These are phyloP conservation scores for Coemansia sp. DNA, from an alignment of 192 early-diverging fungal genomes.

Conservation along the genomic window DNA sequence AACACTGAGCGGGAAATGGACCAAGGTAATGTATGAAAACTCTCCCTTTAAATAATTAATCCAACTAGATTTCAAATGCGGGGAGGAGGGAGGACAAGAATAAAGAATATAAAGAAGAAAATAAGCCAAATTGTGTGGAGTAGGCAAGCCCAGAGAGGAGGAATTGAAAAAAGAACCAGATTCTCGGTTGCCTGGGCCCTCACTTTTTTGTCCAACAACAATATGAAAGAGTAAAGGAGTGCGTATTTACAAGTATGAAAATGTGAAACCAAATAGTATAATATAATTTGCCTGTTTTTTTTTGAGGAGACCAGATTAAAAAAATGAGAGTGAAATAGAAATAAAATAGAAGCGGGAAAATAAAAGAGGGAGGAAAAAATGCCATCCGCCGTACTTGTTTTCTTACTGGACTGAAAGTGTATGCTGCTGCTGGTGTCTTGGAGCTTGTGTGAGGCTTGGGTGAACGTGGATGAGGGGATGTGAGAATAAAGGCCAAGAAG, in stretches of 20 bases:
- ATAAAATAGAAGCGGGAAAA: neutral
- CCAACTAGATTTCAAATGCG: neutral
- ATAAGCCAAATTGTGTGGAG: neutral
- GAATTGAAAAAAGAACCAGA: constrained; percentile 1
- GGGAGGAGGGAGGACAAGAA: neutral
- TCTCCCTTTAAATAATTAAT: too few species aligned
- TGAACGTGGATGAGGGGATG: neutral
- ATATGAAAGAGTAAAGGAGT: neutral
- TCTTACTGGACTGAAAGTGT: neutral
- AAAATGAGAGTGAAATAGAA: neutral
- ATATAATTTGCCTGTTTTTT: neutral
- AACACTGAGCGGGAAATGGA: too few species aligned
- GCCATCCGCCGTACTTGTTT: neutral
- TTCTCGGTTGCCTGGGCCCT: neutral
- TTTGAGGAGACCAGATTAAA: constrained; percentile 1
- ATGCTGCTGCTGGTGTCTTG: constrained; percentile 3
- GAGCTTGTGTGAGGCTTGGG: neutral
- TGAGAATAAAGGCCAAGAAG: neutral
- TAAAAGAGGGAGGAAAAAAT: neutral
- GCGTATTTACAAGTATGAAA: neutral
- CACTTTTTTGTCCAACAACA: neutral
- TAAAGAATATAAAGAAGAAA: neutral
- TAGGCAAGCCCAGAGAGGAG: neutral
- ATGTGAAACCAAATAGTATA: constrained; percentile 1
- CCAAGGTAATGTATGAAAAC: too few species aligned